Conservation (phyloP, 2,329 filamentous ascomycete species). For the Didymella sp. region DNA sequence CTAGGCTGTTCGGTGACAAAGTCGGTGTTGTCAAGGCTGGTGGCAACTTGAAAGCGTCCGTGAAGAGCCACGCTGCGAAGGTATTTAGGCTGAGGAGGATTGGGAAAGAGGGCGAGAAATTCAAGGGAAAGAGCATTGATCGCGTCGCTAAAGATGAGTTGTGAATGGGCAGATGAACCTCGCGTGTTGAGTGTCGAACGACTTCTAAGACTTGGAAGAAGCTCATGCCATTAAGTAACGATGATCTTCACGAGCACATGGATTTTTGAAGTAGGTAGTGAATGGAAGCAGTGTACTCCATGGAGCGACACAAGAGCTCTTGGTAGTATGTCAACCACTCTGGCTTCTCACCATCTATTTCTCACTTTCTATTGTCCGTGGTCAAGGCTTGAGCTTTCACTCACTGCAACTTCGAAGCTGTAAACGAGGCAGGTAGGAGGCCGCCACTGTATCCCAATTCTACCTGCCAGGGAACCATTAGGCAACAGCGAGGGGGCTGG, state of each 20-base stretch:
- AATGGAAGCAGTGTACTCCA: background rate
- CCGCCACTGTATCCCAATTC: background rate
- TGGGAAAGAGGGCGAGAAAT: conserved; percentile 28
- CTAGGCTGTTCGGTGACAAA: conserved; percentile 34
- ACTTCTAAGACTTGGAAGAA: too few relatives aligned
- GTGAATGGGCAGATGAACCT: background rate
- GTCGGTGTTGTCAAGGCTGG: conserved; percentile 32
- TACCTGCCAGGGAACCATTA: background rate
- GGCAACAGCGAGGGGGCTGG: background rate
- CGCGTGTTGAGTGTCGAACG: background rate
- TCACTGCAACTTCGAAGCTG: too few relatives aligned
- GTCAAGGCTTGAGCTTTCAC: background rate
- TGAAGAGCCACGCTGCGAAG: conserved; percentile 32
- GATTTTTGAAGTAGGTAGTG: background rate
- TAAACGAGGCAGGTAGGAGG: background rate
- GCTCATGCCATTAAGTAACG: background rate
- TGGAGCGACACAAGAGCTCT: background rate
- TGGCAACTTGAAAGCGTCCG: conserved; percentile 24
- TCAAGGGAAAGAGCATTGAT: conserved; percentile 34
- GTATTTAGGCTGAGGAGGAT: conserved; percentile 31
- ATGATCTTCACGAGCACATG: background rate
- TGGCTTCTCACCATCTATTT: background rate
- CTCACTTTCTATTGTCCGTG: background rate
- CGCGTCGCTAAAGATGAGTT: conserved; percentile 27
- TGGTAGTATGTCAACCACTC: background rate